Evolutionary conservation across 768 basidiomycete species (phyloP).

Genomic region (Tylopilus felleus): DNA sequence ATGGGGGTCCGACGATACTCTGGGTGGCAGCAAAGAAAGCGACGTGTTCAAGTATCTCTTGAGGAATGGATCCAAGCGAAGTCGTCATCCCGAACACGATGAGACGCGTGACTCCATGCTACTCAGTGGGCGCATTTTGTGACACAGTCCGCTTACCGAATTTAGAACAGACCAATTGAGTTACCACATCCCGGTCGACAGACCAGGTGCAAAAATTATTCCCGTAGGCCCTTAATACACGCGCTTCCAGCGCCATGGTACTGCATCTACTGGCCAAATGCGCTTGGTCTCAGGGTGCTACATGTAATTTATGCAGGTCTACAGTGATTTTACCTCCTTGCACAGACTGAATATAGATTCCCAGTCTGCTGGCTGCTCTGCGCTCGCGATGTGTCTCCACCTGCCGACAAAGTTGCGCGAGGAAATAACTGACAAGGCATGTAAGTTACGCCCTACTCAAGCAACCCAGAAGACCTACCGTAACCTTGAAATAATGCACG

Average conservation of each 20-base stretch:
- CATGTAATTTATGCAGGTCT: slow-evolving; percentile 1
- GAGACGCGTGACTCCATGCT: background rate
- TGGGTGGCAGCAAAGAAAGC: slow-evolving; percentile 61
- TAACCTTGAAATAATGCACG: slow-evolving; percentile 47
- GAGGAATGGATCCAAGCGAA: slow-evolving; percentile 54
- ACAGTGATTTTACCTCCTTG: slow-evolving; percentile 32
- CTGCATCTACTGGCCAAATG: background rate
- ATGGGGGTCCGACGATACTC: slow-evolving; percentile 56
- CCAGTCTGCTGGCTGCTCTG: slow-evolving; percentile 39
- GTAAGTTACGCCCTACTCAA: slow-evolving; percentile 7
- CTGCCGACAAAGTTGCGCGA: slow-evolving; percentile 52
- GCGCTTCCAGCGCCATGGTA: background rate
- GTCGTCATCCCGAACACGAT: slow-evolving; percentile 6
- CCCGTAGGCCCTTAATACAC: slow-evolving; percentile 4
- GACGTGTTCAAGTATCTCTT: slow-evolving; percentile 77
- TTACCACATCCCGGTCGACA: too few species aligned
- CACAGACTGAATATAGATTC: slow-evolving; percentile 54
- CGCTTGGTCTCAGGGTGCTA: background rate
- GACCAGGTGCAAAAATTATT: too few species aligned
- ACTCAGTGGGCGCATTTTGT: too few species aligned
- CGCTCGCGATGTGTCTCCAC: slow-evolving; percentile 35
- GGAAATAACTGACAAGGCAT: slow-evolving; percentile 38
- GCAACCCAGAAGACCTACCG: slow-evolving; percentile 27
- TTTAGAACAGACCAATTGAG: background rate
- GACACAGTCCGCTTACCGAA: slow-evolving; percentile 10